Evolutionary conservation across 768 basidiomycete species (phyloP).

Genomic region (Lepiota brunneoincarnata): DNA sequence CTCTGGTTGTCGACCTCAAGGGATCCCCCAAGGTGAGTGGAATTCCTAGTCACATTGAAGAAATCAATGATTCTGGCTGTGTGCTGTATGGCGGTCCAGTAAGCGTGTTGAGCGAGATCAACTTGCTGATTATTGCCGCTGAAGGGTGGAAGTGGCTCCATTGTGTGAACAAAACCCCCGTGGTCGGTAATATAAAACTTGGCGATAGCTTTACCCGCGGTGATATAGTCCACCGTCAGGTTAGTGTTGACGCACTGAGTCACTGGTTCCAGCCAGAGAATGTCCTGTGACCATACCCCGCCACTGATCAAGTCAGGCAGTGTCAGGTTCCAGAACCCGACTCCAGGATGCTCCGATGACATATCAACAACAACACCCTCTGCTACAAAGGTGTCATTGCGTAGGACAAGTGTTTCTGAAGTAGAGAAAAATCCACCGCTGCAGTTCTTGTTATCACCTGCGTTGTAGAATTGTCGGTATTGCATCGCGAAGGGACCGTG

Average conservation of each 20-base stretch:
- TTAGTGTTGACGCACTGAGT: slow-evolving; percentile 19
- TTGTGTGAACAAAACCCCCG: slow-evolving; percentile 17
- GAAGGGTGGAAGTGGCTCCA: slow-evolving; percentile 10
- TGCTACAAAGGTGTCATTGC: slow-evolving; percentile 16
- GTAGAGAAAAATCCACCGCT: slow-evolving; percentile 5
- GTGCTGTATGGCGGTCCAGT: slow-evolving; percentile 17
- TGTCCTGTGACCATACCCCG: slow-evolving; percentile 17
- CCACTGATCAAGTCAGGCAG: neutral
- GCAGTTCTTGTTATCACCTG: slow-evolving; percentile 3
- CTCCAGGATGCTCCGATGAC: slow-evolving; percentile 10
- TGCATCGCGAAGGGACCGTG: slow-evolving; percentile 19
- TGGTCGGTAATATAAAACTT: slow-evolving; percentile 17
- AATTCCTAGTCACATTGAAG: slow-evolving; percentile 16
- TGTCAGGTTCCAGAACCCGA: too few relatives aligned
- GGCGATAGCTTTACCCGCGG: neutral
- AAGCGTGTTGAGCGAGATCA: slow-evolving; percentile 16
- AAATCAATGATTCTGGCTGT: slow-evolving; percentile 14
- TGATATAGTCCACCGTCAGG: slow-evolving; percentile 18
- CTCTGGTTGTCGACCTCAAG: too few relatives aligned
- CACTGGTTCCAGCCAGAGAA: slow-evolving; percentile 20
- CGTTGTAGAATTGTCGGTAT: slow-evolving; percentile 16
- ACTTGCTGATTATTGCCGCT: slow-evolving; percentile 17
- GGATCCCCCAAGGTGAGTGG: slow-evolving; percentile 12
- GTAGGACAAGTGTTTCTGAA: slow-evolving; percentile 17
- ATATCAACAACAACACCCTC: slow-evolving; percentile 18